Evolutionary conservation across 129 eudicot species (phyloP).

Genomic region (Pseudognaphalium luteoalbum): DNA sequence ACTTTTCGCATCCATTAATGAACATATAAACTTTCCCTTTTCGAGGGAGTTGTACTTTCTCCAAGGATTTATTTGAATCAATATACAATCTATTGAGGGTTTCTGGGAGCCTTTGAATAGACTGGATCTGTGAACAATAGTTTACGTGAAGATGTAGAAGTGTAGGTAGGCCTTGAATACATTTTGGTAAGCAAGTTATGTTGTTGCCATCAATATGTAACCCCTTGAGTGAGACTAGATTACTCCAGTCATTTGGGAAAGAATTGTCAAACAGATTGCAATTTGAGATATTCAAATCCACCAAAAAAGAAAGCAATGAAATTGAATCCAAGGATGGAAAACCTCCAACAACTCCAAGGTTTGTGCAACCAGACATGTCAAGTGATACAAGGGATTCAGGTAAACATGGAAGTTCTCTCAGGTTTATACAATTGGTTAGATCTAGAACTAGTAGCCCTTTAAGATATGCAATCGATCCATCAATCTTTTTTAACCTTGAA

Average conservation of each 20-base stretch:
- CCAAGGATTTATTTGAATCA: background rate
- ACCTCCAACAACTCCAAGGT: constrained; percentile 8
- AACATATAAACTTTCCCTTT: too few species aligned
- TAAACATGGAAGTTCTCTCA: constrained; percentile 5
- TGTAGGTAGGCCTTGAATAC: constrained; percentile 20
- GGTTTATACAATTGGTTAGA: constrained; percentile 5
- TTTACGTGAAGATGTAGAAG: background rate
- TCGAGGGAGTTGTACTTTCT: background rate
- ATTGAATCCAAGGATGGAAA: background rate
- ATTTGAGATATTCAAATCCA: background rate
- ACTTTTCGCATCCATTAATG: too few species aligned
- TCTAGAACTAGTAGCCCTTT: background rate
- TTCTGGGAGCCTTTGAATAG: background rate
- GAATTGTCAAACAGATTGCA: constrained; percentile 12
- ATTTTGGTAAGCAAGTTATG: constrained; percentile 7
- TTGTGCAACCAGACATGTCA: constrained; percentile 16
- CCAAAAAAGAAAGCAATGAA: background rate
- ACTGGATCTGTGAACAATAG: background rate
- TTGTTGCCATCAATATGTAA: background rate
- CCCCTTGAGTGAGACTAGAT: background rate
- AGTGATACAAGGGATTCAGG: constrained; percentile 19
- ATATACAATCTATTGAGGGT: accelerated
- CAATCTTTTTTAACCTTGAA: background rate
- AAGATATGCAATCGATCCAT: constrained; percentile 4
- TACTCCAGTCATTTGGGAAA: constrained; percentile 26